phyloP scores from a whole-genome alignment of 2,329 filamentous ascomycete genomes.

The Cytospora mali region DNA sequence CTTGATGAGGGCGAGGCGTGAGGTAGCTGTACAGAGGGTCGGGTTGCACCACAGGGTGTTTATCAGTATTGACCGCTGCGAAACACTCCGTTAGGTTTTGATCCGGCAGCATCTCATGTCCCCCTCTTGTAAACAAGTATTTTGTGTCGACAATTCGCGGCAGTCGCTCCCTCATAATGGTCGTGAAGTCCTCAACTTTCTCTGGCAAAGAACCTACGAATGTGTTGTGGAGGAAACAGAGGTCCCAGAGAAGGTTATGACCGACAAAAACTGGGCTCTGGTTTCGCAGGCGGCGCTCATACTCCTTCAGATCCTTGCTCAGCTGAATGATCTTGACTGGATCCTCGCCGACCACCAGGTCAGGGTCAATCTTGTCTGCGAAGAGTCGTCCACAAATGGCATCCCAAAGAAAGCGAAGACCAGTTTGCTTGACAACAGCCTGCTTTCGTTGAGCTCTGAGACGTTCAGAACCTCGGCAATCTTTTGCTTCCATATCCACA shows the following conservation, averaged over 20 bases:
- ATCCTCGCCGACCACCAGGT: conserved; percentile 17
- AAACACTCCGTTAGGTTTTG: conserved; percentile 29
- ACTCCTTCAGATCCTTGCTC: conserved; percentile 29
- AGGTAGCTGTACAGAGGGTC: conserved; percentile 21
- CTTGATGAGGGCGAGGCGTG: conserved; percentile 49
- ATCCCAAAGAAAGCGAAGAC: conserved; percentile 39
- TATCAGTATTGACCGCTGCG: not conserved
- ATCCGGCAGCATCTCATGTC: conserved; percentile 71
- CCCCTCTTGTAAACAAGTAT: conserved; percentile 70
- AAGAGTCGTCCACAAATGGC: conserved; percentile 38
- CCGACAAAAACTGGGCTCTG: conserved; percentile 54
- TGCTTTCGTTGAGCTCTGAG: not conserved
- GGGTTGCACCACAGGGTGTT: conserved; percentile 8
- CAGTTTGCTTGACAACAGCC: conserved; percentile 30
- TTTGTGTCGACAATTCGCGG: conserved; percentile 65
- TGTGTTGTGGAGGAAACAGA: conserved; percentile 64
- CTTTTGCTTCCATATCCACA: conserved; percentile 11
- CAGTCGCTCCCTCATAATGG: conserved; percentile 50
- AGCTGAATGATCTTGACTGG: conserved; percentile 11
- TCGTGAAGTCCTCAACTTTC: conserved; percentile 55
- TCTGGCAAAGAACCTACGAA: conserved; percentile 62
- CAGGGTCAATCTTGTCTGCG: conserved; percentile 26
- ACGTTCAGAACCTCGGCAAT: conserved; percentile 1
- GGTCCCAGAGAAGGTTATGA: conserved; percentile 67
- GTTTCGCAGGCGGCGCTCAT: conserved; percentile 36